Conservation (phyloP, 257 asterid species). For the Nemophila menziesii region DNA sequence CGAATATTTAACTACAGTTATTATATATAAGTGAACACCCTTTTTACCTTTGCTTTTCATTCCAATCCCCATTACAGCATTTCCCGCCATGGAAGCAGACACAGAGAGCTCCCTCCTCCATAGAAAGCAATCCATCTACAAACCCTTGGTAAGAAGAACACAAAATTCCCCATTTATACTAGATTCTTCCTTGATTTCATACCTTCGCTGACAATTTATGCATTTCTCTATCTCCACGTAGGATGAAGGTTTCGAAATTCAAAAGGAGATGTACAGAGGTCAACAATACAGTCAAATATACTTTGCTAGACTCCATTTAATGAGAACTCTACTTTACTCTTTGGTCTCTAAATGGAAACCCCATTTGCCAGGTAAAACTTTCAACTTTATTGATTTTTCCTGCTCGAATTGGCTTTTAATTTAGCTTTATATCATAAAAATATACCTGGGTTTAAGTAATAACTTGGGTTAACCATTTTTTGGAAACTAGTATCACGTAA, state of each 20-base stretch:
- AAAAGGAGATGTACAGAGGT: slow-evolving; percentile 73
- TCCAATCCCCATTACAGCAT: too few relatives aligned
- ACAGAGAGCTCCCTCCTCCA: not conserved
- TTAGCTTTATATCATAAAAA: not conserved
- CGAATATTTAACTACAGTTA: too few relatives aligned
- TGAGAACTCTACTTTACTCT: slow-evolving; percentile 84
- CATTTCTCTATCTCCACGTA: too few relatives aligned
- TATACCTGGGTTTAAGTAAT: not conserved
- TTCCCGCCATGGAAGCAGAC: not conserved
- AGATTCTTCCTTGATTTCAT: not conserved
- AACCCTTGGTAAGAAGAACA: not conserved
- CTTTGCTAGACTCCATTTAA: slow-evolving; percentile 79
- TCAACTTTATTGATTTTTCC: not conserved
- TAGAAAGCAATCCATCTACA: not conserved
- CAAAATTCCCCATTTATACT: too few relatives aligned
- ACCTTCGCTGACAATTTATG: too few relatives aligned
- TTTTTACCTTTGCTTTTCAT: too few relatives aligned
- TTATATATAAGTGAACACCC: too few relatives aligned
- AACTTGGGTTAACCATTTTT: not conserved
- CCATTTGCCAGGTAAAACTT: slow-evolving; percentile 48
- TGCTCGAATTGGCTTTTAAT: slow-evolving; percentile 6
- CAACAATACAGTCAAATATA: slow-evolving; percentile 96
- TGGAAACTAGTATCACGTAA: too few relatives aligned
- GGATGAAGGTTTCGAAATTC: slow-evolving; percentile 68
- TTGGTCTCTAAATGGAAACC: slow-evolving; percentile 85